Conservation (phyloP, 768 basidiomycete species). For the Lentinula sp. region DNA sequence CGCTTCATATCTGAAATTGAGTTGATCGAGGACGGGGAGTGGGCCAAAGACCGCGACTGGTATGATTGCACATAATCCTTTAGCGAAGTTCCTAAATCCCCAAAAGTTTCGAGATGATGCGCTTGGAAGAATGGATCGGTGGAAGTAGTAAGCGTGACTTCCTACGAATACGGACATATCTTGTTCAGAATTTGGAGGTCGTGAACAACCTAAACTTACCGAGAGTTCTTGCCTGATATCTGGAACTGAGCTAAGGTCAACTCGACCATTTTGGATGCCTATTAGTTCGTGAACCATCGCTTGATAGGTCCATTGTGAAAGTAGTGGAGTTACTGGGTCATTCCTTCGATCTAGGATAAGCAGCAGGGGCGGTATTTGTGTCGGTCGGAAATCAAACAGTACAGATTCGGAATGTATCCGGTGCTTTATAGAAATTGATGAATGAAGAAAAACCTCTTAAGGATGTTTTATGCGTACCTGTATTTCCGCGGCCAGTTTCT, state of each 20-base stretch:
- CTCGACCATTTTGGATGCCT: constrained; percentile 90
- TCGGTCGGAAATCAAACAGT: constrained; percentile 88
- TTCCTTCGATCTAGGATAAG: constrained; percentile 93
- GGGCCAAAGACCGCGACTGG: constrained; percentile 73
- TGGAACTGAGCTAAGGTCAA: constrained; percentile 77
- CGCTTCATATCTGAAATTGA: constrained; percentile 96
- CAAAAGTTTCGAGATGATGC: constrained; percentile 90
- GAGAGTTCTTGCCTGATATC: constrained; percentile 83
- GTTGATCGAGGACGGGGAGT: constrained; percentile 77
- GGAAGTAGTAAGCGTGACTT: constrained; percentile 86
- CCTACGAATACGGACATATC: constrained; percentile 46
- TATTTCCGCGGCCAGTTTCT: constrained; percentile 81
- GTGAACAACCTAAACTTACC: constrained; percentile 47
- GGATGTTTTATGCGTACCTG: constrained; percentile 43
- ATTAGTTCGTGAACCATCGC: constrained; percentile 98
- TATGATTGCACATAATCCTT: constrained; percentile 94
- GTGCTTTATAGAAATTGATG: constrained; percentile 39
- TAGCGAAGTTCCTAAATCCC: constrained; percentile 88
- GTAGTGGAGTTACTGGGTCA: constrained; percentile 92
- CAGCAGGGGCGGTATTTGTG: constrained; percentile 82
- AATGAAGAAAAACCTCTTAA: not conserved
- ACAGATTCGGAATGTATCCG: constrained; percentile 74
- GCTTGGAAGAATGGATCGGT: constrained; percentile 94
- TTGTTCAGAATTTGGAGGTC: constrained; percentile 4
- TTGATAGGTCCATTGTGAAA: constrained; percentile 99